These are phyloP conservation scores for Incumbomyces delicatus DNA, from an alignment of 2,329 filamentous ascomycete genomes.

Conservation along the genomic window DNA sequence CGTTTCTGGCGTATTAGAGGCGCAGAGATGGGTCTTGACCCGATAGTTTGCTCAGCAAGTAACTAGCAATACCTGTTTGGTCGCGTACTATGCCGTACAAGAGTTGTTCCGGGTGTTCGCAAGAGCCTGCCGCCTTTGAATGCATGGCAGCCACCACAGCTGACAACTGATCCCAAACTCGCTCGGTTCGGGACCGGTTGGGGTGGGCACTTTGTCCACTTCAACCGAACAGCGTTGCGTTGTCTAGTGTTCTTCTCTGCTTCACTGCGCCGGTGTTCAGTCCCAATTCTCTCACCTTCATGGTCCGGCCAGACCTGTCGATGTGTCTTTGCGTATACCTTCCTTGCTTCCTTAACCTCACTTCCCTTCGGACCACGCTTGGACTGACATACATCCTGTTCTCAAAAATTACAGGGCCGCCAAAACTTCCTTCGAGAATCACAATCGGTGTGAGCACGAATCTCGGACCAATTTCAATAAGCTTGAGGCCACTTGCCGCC, in stretches of 20 bases:
- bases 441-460: slow-evolving; percentile 91
- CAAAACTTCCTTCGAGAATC: slow-evolving; percentile 89
- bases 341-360: slow-evolving; percentile 64
- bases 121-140: no score
- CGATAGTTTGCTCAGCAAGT: no score
- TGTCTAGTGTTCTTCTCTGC: slow-evolving; percentile 25
- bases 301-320: slow-evolving; percentile 58
- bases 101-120: no score
- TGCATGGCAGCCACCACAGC: no score
- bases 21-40: no score
- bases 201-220: no score
- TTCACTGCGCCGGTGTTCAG: slow-evolving; percentile 54
- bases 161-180: no score
- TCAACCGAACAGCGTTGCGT: no score
- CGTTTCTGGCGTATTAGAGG: no score
- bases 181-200: no score
- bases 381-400: slow-evolving; percentile 96
- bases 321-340: slow-evolving; percentile 70
- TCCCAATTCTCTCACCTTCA: slow-evolving; percentile 68
- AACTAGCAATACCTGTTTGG: no score
- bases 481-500: slow-evolving; percentile 43
- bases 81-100: no score
- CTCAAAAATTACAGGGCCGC: slow-evolving; percentile 93
- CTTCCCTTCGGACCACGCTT: slow-evolving; percentile 81
- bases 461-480: slow-evolving; percentile 88